Evolutionary conservation across 768 basidiomycete species (phyloP), one percentile per base, ranked within the genome.

Genomic region (Lentinula boryana): DNA sequence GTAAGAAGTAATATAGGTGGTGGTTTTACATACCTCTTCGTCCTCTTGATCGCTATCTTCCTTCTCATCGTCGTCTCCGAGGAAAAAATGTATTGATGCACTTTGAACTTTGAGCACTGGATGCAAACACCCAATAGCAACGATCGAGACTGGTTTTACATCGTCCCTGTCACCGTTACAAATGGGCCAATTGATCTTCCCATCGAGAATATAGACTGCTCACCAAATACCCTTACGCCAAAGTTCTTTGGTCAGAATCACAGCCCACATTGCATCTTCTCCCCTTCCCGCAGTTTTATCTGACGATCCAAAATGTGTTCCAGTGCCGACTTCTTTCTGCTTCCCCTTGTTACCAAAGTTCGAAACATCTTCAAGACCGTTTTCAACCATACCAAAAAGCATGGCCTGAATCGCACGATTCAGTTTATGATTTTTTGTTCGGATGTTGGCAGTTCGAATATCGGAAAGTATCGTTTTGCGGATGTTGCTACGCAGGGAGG

Each of bases 191-290:
- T 4, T 38, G 5, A 46, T 16, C 21, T 12, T 1, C 49, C 56
- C 16, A 31, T 23, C 31, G 10, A 48, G 50, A 9, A 35, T 43
- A 36, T 35, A 15, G 31, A 16, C 32, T 7, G 72, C 78, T 18
- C 60, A 88, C 94, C 97, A 99, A 31, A 95, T 83, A 43, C 87
- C 84, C 74, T 95, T 98, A 69, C 84, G 83, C 97, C 96, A 98
- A 13, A 98, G 78, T 67, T 98, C 95, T 71, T 91, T 91, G 16
- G 93, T 91, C 58, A 98, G 74, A 46, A 95, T 88, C 54, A 99
- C 87, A 4, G 97, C 96, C 95, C 96, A 98, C 87, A 97, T 91
- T 2, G 95, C 95, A 66, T 98, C 97, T 35, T 93, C 91, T 1
- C 86, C 85, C 53, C 77, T 79, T 58, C 75, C 72, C 32, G 73